A percentile compares a stretch with the other conserved stretches of the same genome.
Evolutionary conservation across 2,329 filamentous ascomycete genomes (phyloP).

Genomic region (Zymoseptoria crescenta): DNA sequence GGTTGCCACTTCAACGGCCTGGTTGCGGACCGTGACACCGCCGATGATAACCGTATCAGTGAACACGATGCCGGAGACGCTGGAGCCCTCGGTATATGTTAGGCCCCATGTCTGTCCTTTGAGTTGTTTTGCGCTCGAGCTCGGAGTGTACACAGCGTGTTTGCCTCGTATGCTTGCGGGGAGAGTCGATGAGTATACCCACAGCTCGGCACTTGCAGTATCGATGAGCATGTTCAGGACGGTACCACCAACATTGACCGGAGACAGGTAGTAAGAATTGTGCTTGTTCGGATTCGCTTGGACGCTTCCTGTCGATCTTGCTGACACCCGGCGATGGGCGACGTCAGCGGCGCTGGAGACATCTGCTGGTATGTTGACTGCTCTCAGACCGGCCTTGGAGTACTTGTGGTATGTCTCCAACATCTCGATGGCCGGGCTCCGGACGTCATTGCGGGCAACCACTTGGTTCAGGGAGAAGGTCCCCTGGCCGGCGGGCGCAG

Average conservation of each 20-base stretch:
- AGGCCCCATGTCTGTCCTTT: constrained; percentile 46
- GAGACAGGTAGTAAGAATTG: not conserved
- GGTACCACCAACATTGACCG: not conserved
- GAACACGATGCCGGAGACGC: constrained; percentile 55
- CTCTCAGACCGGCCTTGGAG: not conserved
- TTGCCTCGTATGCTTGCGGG: constrained; percentile 34
- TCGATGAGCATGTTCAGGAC: not conserved
- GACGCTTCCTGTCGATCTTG: not conserved
- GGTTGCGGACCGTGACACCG: constrained; percentile 46
- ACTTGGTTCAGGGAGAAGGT: not conserved
- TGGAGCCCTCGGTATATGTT: constrained; percentile 57
- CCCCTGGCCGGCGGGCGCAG: not conserved
- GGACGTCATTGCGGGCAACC: constrained; percentile 9
- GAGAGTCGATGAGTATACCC: constrained; percentile 55
- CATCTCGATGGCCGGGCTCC: constrained; percentile 33
- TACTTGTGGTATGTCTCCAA: constrained; percentile 7
- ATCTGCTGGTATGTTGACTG: not conserved
- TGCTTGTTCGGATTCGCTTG: not conserved
- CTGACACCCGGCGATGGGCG: not conserved
- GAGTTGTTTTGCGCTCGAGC: constrained; percentile 34
- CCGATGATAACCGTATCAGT: constrained; percentile 55
- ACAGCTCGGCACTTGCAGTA: constrained; percentile 27
- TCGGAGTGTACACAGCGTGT: constrained; percentile 51
- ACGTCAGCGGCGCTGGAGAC: not conserved
- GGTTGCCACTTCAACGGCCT: constrained; percentile 56